Base-by-base conservation (phyloP, 2,329 filamentous ascomycete species). In the Calonectria honghensis region DNA sequence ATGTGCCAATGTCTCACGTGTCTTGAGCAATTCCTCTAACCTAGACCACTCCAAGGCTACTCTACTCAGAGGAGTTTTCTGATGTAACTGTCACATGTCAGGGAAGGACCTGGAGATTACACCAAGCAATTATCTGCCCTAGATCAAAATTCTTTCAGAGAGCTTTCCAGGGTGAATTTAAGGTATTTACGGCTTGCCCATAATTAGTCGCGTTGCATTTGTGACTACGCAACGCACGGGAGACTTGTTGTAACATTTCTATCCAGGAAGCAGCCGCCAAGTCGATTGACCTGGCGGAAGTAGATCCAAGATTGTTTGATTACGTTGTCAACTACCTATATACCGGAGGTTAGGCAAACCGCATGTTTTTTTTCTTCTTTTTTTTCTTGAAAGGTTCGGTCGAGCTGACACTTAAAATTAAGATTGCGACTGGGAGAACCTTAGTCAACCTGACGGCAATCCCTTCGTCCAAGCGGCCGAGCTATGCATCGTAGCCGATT, bases 401-500 rank as follows among this genome's bases (percentile, higher is more conserved):
- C 31, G 2, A 37, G 32, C 54, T 59, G 18, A 59, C 32, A 39
- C 18, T n/a, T 37, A 14, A 24, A 24, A 59, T 20, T 24, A n/a
- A 59, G 54, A 59, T 59, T 59, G 54, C 13, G 54, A 59, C 10
- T 59, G 54, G 54, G 31, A 59, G 27, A 35, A 37, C 54, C 54
- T 59, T n/a, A 37, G 54, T 27, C 32, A n/a, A 3, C 54, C 31
- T 2, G 31, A 35, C 13, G n/a, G 18, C 20, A 59, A 59, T 59
- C 54, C 32, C n/a, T 59, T 59, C 10, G 20, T 59, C 5, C 54
- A 59, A 27, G 54, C 54, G 11, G 32, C 54, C 4, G 20, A 59
- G 54, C 54, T 59, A 37, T 59, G 29, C 27, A 59, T 59, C 11
- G n/a, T 59, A 59, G 54, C 54, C 20, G 54, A 59, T 59, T 59